Conservation (phyloP, 169 alveolate genomes). For the Eimeria sp. region DNA sequence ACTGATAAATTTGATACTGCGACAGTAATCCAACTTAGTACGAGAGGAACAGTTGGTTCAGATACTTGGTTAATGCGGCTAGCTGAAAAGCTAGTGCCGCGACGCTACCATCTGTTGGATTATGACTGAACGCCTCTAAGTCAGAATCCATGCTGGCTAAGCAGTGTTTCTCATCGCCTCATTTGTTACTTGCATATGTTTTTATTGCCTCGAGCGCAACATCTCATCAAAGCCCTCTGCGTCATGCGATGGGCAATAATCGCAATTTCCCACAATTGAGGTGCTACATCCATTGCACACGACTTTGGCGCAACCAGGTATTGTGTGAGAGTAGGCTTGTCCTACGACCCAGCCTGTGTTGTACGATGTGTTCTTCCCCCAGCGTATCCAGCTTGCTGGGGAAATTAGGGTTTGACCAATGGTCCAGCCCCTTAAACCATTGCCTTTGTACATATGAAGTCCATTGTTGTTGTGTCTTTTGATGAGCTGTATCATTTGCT, state of each 20-base stretch:
- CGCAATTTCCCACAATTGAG: slow-evolving; percentile 62
- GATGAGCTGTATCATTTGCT: too few relatives aligned
- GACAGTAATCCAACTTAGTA: slow-evolving; percentile 87
- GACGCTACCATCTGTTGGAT: neutral
- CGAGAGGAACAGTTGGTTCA: slow-evolving; percentile 85
- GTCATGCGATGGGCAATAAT: slow-evolving; percentile 44
- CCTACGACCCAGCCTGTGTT: slow-evolving; percentile 84
- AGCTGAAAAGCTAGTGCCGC: slow-evolving; percentile 50
- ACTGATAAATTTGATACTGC: slow-evolving; percentile 90
- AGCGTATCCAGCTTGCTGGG: neutral
- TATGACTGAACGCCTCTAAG: neutral
- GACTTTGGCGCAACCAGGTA: slow-evolving; percentile 81
- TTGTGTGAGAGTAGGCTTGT: slow-evolving; percentile 85
- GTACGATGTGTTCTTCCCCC: slow-evolving; percentile 35
- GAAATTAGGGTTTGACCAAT: too few relatives aligned
- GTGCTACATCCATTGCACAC: slow-evolving; percentile 82
- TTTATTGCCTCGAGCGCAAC: neutral
- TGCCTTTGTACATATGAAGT: too few relatives aligned
- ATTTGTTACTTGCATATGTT: neutral
- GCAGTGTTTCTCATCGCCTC: neutral
- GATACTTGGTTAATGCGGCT: slow-evolving; percentile 85
- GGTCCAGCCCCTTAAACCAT: too few relatives aligned
- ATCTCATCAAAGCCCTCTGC: slow-evolving; percentile 20
- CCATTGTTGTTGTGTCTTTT: too few relatives aligned
- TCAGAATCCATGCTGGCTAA: neutral